These are phyloP conservation scores for Phlyctochytrium planicorne DNA, from an alignment of 192 early-diverging fungal species.

Conservation along the genomic window DNA sequence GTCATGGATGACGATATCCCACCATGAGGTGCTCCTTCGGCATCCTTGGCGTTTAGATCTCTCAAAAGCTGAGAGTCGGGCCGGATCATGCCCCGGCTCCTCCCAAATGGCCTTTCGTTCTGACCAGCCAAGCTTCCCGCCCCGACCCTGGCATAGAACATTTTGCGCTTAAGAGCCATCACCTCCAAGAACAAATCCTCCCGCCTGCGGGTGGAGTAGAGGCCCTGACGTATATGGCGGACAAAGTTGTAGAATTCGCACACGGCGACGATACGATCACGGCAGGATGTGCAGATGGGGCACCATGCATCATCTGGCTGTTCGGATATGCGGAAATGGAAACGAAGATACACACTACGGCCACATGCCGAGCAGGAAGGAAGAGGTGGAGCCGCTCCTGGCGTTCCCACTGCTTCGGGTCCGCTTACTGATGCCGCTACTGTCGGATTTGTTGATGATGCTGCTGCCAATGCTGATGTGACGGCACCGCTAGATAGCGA, in stretches of 20 bases:
- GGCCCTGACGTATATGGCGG: conserved; percentile 83
- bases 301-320: conserved; percentile 40
- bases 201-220: conserved; percentile 72
- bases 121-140: conserved; percentile 24
- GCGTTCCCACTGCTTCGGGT: not conserved
- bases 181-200: conserved; percentile 84
- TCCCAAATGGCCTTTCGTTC: not conserved
- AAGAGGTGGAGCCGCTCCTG: not conserved
- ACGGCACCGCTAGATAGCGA: conserved; percentile 3
- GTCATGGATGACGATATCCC: not conserved
- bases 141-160: conserved; percentile 87
- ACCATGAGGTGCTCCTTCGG: too few species aligned
- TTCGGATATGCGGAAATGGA: conserved; percentile 44
- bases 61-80: not conserved
- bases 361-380: conserved; percentile 38
- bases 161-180: conserved; percentile 78
- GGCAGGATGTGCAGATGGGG: conserved; percentile 71
- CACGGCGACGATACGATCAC: conserved; percentile 87
- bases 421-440: too few species aligned
- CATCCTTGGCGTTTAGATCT: not conserved
- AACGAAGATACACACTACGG: conserved; percentile 25
- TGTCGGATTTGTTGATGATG: not conserved
- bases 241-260: conserved; percentile 97
- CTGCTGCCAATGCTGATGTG: conserved; percentile 7
- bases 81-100: not conserved